Evolutionary conservation across 257 asterid genomes (phyloP), one percentile per base, ranked within the genome.

Genomic region (Solanum clarkiae): DNA sequence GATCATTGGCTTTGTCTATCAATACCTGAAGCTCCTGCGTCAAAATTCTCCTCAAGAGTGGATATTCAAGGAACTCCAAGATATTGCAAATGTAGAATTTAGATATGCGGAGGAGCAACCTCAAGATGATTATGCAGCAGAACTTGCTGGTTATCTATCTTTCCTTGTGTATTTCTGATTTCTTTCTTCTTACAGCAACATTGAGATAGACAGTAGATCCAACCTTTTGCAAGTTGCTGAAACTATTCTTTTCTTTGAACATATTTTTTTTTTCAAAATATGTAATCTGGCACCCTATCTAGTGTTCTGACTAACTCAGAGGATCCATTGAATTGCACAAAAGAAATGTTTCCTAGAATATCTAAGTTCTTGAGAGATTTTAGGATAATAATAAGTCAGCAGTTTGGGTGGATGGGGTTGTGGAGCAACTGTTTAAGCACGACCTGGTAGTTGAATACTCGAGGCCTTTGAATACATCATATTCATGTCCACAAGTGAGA

Each of bases 101-200:
- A 91, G 93, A 88, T 97, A 93, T 92, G 97, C 97, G 18, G 98
- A 97, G 90, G 98, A 97, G 92, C 97, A 95, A 88, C 97, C 97
- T 88, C 98, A 95, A 84, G 99, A 95, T 90, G 99, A 96, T 87
- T 96, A 96, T 90, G 99, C 98, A 86, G 94, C 97, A 18, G 97
- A 94, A 88, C 99, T 96, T 92, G 92, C 99, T 88, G 98, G 98
- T 47, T 84, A 54, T 84, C 32, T 74, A 20, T 66, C 79, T 68
- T 14, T 68, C 62, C 82, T 51, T 77, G 82, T 77, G 82, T 77
- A 26, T 77, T 77, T 77, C 45, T 24, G 40, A 53, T 77, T 44
- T 77, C 63, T 24, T 77, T 77, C 9, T 77, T 45, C 22, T 49
- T 26, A 47, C 45, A 24, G 51, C 40, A 24, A 77, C 60, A 77